phyloP scores from a whole-genome alignment of 2,329 filamentous ascomycete genomes.

The Cladophialophora immunda region DNA sequence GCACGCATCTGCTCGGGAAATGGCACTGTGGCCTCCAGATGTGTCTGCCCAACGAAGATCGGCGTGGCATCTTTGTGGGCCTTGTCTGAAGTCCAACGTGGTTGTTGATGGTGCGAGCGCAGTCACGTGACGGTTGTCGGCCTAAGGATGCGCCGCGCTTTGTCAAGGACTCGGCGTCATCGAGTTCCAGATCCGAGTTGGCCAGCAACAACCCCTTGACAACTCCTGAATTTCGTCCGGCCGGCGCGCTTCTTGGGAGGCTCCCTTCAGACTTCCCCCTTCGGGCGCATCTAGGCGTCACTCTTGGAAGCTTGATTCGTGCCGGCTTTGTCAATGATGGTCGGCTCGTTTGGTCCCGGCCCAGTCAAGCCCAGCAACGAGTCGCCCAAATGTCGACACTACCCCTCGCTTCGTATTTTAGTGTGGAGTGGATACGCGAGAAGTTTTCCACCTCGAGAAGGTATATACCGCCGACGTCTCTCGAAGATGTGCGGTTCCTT shows the following conservation, averaged over 20 bases:
- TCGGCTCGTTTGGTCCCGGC: not conserved
- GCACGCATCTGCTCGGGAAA: not conserved
- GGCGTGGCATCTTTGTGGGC: not conserved
- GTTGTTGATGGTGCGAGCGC: not conserved
- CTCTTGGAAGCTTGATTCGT: constrained; percentile 3
- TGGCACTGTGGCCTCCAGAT: not conserved
- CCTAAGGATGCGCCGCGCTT: constrained; percentile 3
- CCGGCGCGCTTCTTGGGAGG: not conserved
- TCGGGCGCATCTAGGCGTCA: not conserved
- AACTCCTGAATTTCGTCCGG: constrained; percentile 19
- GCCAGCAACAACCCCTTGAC: constrained; percentile 4
- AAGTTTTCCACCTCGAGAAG: not conserved
- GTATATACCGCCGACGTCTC: not conserved
- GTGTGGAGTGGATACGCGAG: not conserved
- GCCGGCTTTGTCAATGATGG: not conserved
- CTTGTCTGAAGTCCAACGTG: not conserved
- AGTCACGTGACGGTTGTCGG: not conserved
- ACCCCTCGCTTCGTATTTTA: not conserved
- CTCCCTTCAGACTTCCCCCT: not conserved
- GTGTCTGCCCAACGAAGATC: not conserved
- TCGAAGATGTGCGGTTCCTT: not conserved
- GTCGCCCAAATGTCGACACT: not conserved
- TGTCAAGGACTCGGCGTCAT: constrained; percentile 9
- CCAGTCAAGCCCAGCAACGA: too few relatives aligned
- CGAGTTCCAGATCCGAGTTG: constrained; percentile 11